Percentiles rank a stretch among this genome's conserved stretches.
phyloP scores from a whole-genome alignment of 2,329 filamentous ascomycete genomes.

The Massarina eburnea region DNA sequence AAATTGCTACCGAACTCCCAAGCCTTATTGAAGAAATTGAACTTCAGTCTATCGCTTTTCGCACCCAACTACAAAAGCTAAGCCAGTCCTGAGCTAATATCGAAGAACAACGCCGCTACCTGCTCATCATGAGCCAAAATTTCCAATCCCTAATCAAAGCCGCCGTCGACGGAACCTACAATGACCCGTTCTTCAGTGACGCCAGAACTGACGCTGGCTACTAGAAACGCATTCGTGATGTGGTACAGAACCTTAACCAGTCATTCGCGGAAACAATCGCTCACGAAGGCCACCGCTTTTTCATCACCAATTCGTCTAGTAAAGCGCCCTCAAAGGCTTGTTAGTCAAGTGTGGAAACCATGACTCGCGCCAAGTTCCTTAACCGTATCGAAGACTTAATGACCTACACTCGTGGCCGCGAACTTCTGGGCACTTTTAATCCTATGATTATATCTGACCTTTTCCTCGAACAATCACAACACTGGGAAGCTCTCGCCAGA shows the following conservation, averaged over 20 bases:
- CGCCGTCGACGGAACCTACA: slow-evolving; percentile 50
- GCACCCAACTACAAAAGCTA: too few species aligned
- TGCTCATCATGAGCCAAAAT: slow-evolving; percentile 47
- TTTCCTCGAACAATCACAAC: slow-evolving; percentile 21
- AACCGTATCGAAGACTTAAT: slow-evolving; percentile 24
- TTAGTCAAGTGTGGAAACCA: too few species aligned
- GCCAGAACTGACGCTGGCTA: slow-evolving; percentile 13
- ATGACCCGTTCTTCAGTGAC: slow-evolving; percentile 52
- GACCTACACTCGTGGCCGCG: slow-evolving; percentile 17
- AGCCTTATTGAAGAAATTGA: slow-evolving; percentile 17
- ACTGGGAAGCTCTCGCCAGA: slow-evolving; percentile 14
- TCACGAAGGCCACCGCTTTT: slow-evolving; percentile 13
- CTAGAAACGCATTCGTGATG: slow-evolving; percentile 22
- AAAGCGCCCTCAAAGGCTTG: too few species aligned
- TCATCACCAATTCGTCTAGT: too few species aligned
- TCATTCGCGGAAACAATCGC: slow-evolving; percentile 19
- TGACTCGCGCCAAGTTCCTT: too few species aligned
- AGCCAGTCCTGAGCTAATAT: slow-evolving; percentile 48
- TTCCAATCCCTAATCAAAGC: slow-evolving; percentile 50
- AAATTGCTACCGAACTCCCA: slow-evolving; percentile 32
- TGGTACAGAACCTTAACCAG: slow-evolving; percentile 23
- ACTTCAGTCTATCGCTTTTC: too few species aligned
- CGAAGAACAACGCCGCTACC: slow-evolving; percentile 52
- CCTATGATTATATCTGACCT: slow-evolving; percentile 22
- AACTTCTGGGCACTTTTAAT: slow-evolving; percentile 25